These are phyloP conservation scores for Dendrothele bispora DNA, from an alignment of 768 basidiomycete species.

Conservation along the genomic window DNA sequence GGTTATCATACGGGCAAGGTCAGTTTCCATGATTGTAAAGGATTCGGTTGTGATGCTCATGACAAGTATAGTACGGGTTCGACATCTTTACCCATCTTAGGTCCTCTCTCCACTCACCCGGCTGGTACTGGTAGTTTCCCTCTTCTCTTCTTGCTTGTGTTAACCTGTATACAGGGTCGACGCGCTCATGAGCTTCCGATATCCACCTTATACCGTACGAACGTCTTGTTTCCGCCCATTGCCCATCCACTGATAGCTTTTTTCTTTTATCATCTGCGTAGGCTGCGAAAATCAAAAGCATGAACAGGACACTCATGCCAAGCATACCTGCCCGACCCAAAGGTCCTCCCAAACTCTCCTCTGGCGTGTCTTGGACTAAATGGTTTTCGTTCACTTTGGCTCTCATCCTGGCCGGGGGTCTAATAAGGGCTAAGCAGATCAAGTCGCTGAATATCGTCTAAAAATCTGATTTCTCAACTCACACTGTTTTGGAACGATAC, in stretches of 20 bases:
- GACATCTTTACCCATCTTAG: slow-evolving; percentile 79
- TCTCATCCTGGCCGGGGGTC: slow-evolving; percentile 33
- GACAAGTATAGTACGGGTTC: slow-evolving; percentile 45
- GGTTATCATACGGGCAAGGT: slow-evolving; percentile 70
- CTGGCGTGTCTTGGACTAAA: slow-evolving; percentile 38
- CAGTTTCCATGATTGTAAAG: not conserved
- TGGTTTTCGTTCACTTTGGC: slow-evolving; percentile 46
- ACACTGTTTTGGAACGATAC: too few species aligned
- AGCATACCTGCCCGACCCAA: slow-evolving; percentile 46
- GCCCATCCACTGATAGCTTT: not conserved
- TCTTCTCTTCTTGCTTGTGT: not conserved
- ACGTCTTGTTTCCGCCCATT: not conserved
- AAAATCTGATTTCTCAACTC: too few species aligned
- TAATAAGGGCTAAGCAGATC: slow-evolving; percentile 3
- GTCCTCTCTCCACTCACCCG: slow-evolving; percentile 57
- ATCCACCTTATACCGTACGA: slow-evolving; percentile 60
- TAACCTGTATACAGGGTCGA: slow-evolving; percentile 43
- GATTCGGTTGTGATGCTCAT: not conserved
- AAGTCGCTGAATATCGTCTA: too few species aligned
- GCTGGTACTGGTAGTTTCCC: slow-evolving; percentile 42
- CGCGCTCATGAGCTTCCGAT: slow-evolving; percentile 48
- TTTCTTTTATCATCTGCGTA: slow-evolving; percentile 10
- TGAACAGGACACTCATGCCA: slow-evolving; percentile 21
- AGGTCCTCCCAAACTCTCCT: slow-evolving; percentile 33
- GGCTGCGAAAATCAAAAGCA: slow-evolving; percentile 31